Conservation (phyloP, 148 eudicot genomes). For the Fagopyrum homotropicum region DNA sequence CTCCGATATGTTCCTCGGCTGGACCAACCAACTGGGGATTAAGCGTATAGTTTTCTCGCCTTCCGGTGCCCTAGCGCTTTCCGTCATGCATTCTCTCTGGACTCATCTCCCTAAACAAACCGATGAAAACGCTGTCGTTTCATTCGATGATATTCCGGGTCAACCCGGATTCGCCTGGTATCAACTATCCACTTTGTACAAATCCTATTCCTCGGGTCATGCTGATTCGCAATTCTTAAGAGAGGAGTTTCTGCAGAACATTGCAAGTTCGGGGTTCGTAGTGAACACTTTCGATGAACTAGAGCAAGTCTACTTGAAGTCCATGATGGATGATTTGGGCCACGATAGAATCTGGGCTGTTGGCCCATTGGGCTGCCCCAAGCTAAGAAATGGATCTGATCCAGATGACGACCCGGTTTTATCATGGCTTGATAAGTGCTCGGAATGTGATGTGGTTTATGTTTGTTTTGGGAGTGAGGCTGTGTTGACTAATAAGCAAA, state of each 20-base stretch:
- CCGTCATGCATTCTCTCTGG: conserved; percentile 27
- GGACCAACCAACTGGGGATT: conserved; percentile 32
- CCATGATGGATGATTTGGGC: not conserved
- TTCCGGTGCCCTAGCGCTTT: conserved; percentile 29
- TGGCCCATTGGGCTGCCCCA: not conserved
- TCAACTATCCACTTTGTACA: conserved; percentile 29
- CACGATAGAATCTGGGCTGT: not conserved
- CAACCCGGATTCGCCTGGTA: conserved; percentile 32
- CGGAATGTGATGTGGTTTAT: conserved; percentile 44
- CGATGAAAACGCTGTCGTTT: conserved; percentile 10
- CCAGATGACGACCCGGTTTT: not conserved
- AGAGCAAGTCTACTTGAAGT: conserved; percentile 21
- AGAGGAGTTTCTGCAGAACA: conserved; percentile 10
- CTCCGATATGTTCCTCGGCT: conserved; percentile 67
- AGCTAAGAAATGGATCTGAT: too few relatives aligned
- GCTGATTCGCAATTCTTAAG: conserved; percentile 24
- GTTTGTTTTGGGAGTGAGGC: conserved; percentile 63
- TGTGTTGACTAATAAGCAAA: conserved; percentile 31
- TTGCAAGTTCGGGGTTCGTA: conserved; percentile 26
- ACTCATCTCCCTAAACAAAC: conserved; percentile 16
- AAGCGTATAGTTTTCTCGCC: conserved; percentile 28
- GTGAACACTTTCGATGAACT: conserved; percentile 34
- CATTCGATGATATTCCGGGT: conserved; percentile 21
- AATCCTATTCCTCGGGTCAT: conserved; percentile 21
- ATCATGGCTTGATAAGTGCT: conserved; percentile 49